Evolutionary conservation across 2,329 filamentous ascomycete genomes (phyloP), one percentile per base, ranked within the genome.

Genomic region (Cordyceps javanica): DNA sequence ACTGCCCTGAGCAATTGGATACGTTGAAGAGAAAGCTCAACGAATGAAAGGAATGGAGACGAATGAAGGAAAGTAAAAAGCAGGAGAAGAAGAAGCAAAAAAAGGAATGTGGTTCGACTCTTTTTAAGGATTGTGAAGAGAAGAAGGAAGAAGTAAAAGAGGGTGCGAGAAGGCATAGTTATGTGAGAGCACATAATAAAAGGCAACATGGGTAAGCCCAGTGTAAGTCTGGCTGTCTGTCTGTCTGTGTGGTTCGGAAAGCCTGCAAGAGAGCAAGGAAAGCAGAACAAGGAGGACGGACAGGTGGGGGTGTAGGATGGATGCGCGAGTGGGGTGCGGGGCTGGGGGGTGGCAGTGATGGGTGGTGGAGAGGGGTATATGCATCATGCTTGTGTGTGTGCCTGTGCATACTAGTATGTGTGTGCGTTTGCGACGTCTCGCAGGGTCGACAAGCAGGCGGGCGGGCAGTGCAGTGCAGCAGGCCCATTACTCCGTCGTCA

Each of bases 81-180:
- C n/a, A n/a, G n/a, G n/a, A 38, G 42, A 16, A 19, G 38, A 53
- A 16, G 34, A 60, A 42, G 52, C 50, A 59, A 57, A 58, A 48
- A 42, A 62, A 42, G 59, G 54, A 50, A 59, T 49, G 48, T 53
- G 59, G 59, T 21, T n/a, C 5, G 19, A 25, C 50, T 52, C 34
- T 52, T 52, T 39, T 52, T 39, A 60, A 46, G 44, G 50, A 61
- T 51, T 32, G 48, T 13, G 11, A 51, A 21, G 16, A 14, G 26
- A 56, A 44, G 52, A 46, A 32, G 19, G 38, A 19, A 60, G 55
- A 58, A 60, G 58, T 55, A 52, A 57, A 54, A 41, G 57, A 32
- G 53, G 48, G 48, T 34, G 28, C 44, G 32, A 28, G 54, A 59
- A 54, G 49, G 41, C 21, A 38, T 51, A 23, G 48, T 26, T 51